Evolutionary conservation across 1,139 yeast species (phyloP), one percentile per base, ranked within the genome.

Genomic region (Wickerhamiella pararugosa): DNA sequence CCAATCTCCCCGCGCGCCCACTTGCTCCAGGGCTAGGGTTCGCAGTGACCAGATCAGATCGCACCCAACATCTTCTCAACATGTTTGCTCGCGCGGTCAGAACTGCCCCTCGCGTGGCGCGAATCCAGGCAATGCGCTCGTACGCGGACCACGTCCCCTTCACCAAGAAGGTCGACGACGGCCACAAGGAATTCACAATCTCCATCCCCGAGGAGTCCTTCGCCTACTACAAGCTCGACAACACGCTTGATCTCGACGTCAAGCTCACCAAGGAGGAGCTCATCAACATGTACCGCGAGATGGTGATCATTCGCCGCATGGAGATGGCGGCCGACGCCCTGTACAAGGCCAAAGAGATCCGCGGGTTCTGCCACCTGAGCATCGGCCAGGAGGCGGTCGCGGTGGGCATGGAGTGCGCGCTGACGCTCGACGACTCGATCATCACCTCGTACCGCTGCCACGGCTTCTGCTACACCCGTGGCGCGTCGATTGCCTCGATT

Each of bases 311-410:
- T 32, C 64, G 98, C 72, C 82, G 98, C 67, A 78, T 90, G 90
- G 98, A 90, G 69, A 87, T 90, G 95, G 94, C 96, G 32, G 77
- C 97, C 46, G 98, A 90, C 61, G 97, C 97, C 32, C 71, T 92
- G 53, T 90, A 90, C 73, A 90, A 90, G 71, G 95, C 97, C 59
- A 90, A 90, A 73, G 86, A 90, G 70, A 87, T 90, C 60, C 76
- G 97, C 69, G 98, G 98, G 54, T 90, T 90, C 78, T 86, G 98
- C 68, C 98, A 90, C 67, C 75, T 92, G 69, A 83, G 95, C n/a
- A 87, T 83, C 50, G 98, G 98, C 59, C 98, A 90, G 69, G 98
- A 90, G 70, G 98, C 98, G 49, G 75, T 90, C 65, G 95, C 98
- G 48, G 96, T 87, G 50, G 98, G 98, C 63, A 84, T 90, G 56